Base-by-base conservation (phyloP, 2,329 filamentous ascomycete genomes). In the Sarocladium oryzae region DNA sequence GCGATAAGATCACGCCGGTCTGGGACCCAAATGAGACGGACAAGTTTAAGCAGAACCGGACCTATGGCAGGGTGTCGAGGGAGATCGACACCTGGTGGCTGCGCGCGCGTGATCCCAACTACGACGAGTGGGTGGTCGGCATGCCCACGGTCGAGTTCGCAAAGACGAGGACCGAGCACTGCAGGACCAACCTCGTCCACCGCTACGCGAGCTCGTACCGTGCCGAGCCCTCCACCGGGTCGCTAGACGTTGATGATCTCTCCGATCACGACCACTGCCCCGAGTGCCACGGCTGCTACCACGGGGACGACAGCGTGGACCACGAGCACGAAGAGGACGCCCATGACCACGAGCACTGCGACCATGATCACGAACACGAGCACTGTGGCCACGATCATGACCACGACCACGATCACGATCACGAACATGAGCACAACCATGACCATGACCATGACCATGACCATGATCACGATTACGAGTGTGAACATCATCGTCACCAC, bases 21-120 rank as follows among this genome's bases (percentile, higher is more conserved):
- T 79, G 77, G 75, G 70, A 75, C 45, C 67, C 72, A 4, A 73
- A 81, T 33, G 70, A 78, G 57, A 64, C 68, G 18, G 74, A 81
- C 57, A 82, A 80, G 58, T 80, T 76, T 53, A 74, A 81, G 58
- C 78, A 82, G 59, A 80, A 85, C 59, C 71, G 70, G 26, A 66
- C 69, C 9, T 84, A 84, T 56, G 79, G 79, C 1, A 74, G 78
- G 33, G 81, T 85, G 0, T 85, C 82, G 1, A 71, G 79, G 55
- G 82, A 85, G 61, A 76, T 85, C 49, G 82, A 85, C 60, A 74
- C 73, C 2, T 85, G 82, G 82, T 85, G 82, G 81, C 71, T 79
- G 40, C 74, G 73, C 45, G 78, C 78, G 37, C 73, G 80, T 36
- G 78, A 84, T 54, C 76, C 77, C 2, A 84, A 84, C 58, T 77